Base-by-base conservation (phyloP, 257 asterid species). In the Avicennia marina region DNA sequence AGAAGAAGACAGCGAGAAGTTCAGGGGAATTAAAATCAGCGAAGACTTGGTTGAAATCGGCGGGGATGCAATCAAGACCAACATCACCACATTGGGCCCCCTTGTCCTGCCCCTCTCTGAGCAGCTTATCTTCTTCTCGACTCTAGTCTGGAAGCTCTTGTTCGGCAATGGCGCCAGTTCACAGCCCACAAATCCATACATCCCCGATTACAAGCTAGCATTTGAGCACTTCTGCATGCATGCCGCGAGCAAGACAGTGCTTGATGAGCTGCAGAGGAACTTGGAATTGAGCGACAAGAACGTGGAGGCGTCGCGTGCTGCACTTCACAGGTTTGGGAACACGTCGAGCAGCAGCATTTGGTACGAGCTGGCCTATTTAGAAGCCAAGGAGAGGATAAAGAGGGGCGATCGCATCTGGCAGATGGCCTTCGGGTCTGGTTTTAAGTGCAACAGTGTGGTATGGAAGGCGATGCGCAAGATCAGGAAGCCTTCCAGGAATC, bases 141-240 rank as follows among this genome's bases (percentile, higher is more conserved):
- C 81, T 2, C 76, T 90, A 0, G 54, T 72, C 1, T 85, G 90
- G 88, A 74, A 80, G 46, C 72, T 80, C 45, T 38, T 88, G 10
- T 62, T 54, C 12, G 78, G 88, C 62, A 27, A 53, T 2, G 60
- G 62, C 0, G 64, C 70, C 7, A 41, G 48, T 1, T 40, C 86
- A 1, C 75, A 53, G 38, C 42, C 78, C 36, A 40, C 70, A 2
- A 85, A 78, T 62, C 96, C 95, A 0, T 91, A 91, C 83, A 88
- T 91, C 54, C 98, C 98, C 0, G 98, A 91, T 50, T 91, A 83
- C 84, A 91, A 81, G 77, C 95, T 91, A 0, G 95, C 98, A 0
- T 91, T 91, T 58, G 98, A 91, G 81, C 98, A 91, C 65, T 88
- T 91, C 75, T 91, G 98, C 34, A 75, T 88, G 39, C 95, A 88